Conservation (phyloP, 108 stramenopile genomes). For the Epipyxis sp. region DNA sequence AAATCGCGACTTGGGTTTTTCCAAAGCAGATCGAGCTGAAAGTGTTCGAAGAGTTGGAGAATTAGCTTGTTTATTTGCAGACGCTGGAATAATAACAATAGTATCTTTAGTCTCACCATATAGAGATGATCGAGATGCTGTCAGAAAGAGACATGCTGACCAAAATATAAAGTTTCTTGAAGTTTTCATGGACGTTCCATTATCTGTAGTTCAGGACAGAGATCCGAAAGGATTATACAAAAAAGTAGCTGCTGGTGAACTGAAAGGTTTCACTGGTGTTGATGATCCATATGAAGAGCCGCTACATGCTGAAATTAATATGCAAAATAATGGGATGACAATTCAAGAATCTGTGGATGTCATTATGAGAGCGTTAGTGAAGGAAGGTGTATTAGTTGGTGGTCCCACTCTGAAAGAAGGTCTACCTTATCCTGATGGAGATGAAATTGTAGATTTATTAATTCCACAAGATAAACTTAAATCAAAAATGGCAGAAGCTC, state of each 20-base stretch:
- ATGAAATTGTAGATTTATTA: conserved; percentile 82
- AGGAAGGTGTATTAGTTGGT: conserved; percentile 85
- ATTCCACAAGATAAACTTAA: conserved; percentile 62
- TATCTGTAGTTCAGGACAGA: conserved; percentile 75
- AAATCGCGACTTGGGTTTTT: conserved; percentile 88
- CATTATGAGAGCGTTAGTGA: conserved; percentile 73
- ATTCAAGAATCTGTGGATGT: conserved; percentile 85
- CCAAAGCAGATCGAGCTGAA: conserved; percentile 89
- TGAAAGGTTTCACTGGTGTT: conserved; percentile 96
- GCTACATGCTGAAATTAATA: conserved; percentile 33
- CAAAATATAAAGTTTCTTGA: conserved; percentile 95
- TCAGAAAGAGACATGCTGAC: conserved; percentile 87
- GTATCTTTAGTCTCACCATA: conserved; percentile 93
- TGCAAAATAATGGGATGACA: conserved; percentile 47
- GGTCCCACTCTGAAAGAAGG: conserved; percentile 74
- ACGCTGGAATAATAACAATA: conserved; percentile 89
- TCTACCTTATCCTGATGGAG: conserved; percentile 94
- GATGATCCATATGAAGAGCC: conserved; percentile 98
- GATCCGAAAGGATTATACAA: conserved; percentile 82
- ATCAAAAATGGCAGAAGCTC: conserved; percentile 66
- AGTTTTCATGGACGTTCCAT: conserved; percentile 94
- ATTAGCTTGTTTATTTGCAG: conserved; percentile 87
- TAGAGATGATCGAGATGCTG: conserved; percentile 81
- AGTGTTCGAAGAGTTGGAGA: conserved; percentile 90
- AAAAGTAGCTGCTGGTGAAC: conserved; percentile 76